A percentile compares a stretch with the other conserved stretches of the same genome.
Evolutionary conservation across 306 rosid genomes (phyloP).

Genomic region (Castanospermum australe): DNA sequence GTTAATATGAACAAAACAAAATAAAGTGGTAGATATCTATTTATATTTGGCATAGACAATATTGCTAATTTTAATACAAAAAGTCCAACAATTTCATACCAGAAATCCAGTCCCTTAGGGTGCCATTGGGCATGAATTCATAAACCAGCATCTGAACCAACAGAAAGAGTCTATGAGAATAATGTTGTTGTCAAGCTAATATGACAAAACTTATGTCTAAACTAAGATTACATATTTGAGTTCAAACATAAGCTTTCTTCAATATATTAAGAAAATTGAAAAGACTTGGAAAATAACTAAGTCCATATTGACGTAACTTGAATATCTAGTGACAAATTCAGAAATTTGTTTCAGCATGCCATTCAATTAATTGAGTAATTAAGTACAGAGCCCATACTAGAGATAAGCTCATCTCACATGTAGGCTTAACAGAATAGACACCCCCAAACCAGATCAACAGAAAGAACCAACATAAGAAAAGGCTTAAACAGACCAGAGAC

Average conservation of each 20-base stretch:
- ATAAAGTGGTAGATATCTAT: neutral
- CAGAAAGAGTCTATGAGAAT: conserved; percentile 32
- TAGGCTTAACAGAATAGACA: neutral
- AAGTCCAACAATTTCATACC: conserved; percentile 45
- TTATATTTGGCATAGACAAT: neutral
- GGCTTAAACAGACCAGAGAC: neutral
- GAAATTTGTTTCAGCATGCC: neutral
- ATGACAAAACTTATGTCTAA: neutral
- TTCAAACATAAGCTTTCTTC: neutral
- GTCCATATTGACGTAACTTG: conserved; percentile 1
- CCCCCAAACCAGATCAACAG: conserved; percentile 10
- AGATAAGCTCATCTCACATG: neutral
- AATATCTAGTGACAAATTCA: conserved; percentile 6
- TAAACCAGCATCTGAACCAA: conserved; percentile 85
- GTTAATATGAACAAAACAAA: conserved; percentile 6
- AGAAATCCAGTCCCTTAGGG: conserved; percentile 77
- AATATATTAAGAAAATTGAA: neutral
- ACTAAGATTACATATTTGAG: neutral
- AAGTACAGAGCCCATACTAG: neutral
- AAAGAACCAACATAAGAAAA: conserved; percentile 14
- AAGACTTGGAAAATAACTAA: neutral
- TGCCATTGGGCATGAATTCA: conserved; percentile 89
- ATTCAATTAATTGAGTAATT: neutral
- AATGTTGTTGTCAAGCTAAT: neutral
- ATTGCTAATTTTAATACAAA: neutral